Percentiles rank a stretch among this genome's conserved stretches.
Evolutionary conservation across 345 rosid species (phyloP).

Genomic region (Anastatica hierochuntica): DNA sequence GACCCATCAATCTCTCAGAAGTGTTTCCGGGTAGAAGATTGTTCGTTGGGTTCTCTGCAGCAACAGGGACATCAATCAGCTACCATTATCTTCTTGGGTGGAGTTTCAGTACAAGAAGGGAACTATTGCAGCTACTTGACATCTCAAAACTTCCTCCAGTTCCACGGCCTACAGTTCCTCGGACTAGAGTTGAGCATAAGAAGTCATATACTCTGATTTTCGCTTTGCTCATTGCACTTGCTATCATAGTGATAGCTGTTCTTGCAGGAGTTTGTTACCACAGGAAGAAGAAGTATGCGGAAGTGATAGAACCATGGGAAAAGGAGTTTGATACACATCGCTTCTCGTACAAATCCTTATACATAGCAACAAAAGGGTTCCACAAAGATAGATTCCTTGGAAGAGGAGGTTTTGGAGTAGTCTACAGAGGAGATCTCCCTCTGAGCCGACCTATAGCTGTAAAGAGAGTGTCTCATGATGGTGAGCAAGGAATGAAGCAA

Average conservation of each 20-base stretch:
- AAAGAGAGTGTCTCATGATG: slow-evolving; percentile 34
- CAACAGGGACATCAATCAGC: slow-evolving; percentile 33
- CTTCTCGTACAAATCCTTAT: slow-evolving; percentile 30
- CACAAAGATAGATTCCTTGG: slow-evolving; percentile 34
- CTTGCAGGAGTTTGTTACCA: slow-evolving; percentile 12
- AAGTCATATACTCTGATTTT: slow-evolving; percentile 13
- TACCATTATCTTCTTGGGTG: slow-evolving; percentile 55
- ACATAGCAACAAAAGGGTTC: slow-evolving; percentile 35
- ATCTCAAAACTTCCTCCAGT: slow-evolving; percentile 41
- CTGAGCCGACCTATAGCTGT: slow-evolving; percentile 30
- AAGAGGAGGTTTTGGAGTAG: slow-evolving; percentile 42
- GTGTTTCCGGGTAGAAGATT: slow-evolving; percentile 25
- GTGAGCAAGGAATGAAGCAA: slow-evolving; percentile 36
- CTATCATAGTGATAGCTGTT: slow-evolving; percentile 7
- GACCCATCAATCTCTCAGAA: slow-evolving; percentile 27
- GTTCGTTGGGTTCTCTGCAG: slow-evolving; percentile 52
- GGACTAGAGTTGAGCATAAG: slow-evolving; percentile 22
- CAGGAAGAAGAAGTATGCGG: slow-evolving; percentile 32
- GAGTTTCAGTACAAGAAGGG: slow-evolving; percentile 43
- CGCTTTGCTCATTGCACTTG: not conserved
- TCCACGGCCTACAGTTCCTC: slow-evolving; percentile 48
- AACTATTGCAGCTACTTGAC: slow-evolving; percentile 29
- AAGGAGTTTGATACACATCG: slow-evolving; percentile 32
- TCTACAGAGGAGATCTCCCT: slow-evolving; percentile 35
- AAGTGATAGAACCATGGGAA: slow-evolving; percentile 41